phyloP scores from a whole-genome alignment of 2,329 filamentous ascomycete genomes.

The Mariannaea sp. region DNA sequence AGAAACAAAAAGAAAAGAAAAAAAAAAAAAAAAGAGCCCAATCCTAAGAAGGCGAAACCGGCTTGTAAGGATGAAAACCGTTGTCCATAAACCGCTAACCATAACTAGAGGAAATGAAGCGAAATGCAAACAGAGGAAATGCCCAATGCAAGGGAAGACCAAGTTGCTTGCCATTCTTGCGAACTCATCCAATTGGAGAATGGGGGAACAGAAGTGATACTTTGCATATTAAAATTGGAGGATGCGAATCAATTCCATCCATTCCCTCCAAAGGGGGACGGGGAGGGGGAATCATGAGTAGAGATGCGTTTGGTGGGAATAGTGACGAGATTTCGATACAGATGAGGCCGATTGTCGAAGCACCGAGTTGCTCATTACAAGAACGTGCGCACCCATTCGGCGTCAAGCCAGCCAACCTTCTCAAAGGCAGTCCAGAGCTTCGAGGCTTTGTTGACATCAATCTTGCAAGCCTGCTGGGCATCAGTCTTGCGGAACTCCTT shows the following conservation, averaged over 20 bases:
- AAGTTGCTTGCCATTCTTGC: slow-evolving; percentile 7
- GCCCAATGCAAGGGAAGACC: slow-evolving; percentile 1
- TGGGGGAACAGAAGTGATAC: slow-evolving; percentile 10
- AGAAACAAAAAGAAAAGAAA: slow-evolving; percentile 7
- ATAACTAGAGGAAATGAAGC: slow-evolving; percentile 8
- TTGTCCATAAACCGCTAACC: slow-evolving; percentile 18
- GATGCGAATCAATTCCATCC: slow-evolving; percentile 21
- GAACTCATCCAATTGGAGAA: neutral
- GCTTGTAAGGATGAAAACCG: slow-evolving; percentile 16
- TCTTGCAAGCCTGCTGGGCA: slow-evolving; percentile 95
- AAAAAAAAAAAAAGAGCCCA: slow-evolving; percentile 14
- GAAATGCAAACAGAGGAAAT: slow-evolving; percentile 14
- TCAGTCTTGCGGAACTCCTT: slow-evolving; percentile 96
- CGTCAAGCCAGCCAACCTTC: slow-evolving; percentile 80
- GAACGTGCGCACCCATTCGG: slow-evolving; percentile 48
- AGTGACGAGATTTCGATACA: neutral
- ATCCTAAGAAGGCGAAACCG: too few species aligned
- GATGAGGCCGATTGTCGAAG: neutral
- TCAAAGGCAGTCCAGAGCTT: slow-evolving; percentile 91
- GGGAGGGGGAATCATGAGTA: slow-evolving; percentile 21
- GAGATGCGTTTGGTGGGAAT: slow-evolving; percentile 8
- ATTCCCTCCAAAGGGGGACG: slow-evolving; percentile 9
- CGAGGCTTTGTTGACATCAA: slow-evolving; percentile 96
- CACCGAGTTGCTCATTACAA: slow-evolving; percentile 30
- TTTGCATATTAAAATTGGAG: slow-evolving; percentile 24